Evolutionary conservation across 2,329 filamentous ascomycete genomes (phyloP).

Genomic region (Tolypocladium album): DNA sequence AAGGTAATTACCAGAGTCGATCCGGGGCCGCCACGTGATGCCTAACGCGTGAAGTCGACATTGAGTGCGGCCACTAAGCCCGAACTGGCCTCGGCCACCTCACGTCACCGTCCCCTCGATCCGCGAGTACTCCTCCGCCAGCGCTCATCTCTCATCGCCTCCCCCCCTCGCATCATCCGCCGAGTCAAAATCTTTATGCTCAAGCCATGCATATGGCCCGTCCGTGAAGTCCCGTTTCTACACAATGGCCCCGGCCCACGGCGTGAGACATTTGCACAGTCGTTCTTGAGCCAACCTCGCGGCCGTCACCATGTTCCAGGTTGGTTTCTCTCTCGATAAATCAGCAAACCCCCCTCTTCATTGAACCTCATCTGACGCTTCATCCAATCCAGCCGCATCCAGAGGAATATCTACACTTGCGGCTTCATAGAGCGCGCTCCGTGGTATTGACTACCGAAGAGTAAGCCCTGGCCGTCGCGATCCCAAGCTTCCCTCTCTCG

Average conservation of each 20-base stretch:
- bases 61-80: not conserved
- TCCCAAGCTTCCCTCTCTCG: not conserved
- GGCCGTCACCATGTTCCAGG: slow-evolving; percentile 8
- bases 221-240: not conserved
- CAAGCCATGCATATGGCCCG: not conserved
- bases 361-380: not conserved
- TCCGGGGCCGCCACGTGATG: not conserved
- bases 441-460: slow-evolving; percentile 74
- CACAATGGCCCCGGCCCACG: not conserved
- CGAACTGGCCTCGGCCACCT: not conserved
- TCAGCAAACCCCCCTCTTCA: too few relatives aligned
- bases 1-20: not conserved
- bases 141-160: not conserved
- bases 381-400: slow-evolving; percentile 44
- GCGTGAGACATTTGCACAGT: not conserved
- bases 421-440: slow-evolving; percentile 73
- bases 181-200: not conserved
- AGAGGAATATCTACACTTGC: slow-evolving; percentile 65
- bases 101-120: not conserved
- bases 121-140: too few relatives aligned
- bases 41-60: not conserved
- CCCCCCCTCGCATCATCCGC: not conserved
- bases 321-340: not conserved
- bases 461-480: slow-evolving; percentile 25
- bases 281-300: not conserved